phyloP scores from a whole-genome alignment of 129 eudicot genomes.

The Flaveria bidentis region DNA sequence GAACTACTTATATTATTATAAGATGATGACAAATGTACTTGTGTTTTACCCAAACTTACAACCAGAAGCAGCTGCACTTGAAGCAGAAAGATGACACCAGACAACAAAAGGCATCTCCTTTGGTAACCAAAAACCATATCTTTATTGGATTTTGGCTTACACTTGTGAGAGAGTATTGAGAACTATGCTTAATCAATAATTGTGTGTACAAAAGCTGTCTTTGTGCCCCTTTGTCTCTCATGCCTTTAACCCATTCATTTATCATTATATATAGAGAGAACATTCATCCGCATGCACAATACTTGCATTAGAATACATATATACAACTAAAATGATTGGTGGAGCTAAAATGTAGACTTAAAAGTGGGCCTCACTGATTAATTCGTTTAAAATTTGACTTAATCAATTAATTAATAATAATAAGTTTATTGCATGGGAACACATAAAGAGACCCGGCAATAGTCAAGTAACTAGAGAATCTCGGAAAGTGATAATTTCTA shows the following conservation, averaged over 20 bases:
- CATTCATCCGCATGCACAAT: conserved; percentile 27
- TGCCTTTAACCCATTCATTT: conserved; percentile 27
- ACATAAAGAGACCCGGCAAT: neutral
- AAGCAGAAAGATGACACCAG: conserved; percentile 23
- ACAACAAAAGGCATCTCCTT: conserved; percentile 32
- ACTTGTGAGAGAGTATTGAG: neutral
- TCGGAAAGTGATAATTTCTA: neutral
- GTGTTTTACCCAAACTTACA: conserved; percentile 25
- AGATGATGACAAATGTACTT: conserved; percentile 31
- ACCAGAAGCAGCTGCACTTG: conserved; percentile 27
- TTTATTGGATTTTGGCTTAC: conserved; percentile 37
- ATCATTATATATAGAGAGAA: neutral
- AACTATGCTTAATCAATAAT: conserved; percentile 25
- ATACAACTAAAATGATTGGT: conserved; percentile 7
- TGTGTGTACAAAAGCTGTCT: conserved; percentile 13
- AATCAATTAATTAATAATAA: neutral
- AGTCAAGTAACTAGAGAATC: neutral
- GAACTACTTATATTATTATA: conserved; percentile 21
- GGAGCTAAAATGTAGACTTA: neutral
- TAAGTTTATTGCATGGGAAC: neutral
- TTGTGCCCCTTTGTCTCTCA: conserved; percentile 37
- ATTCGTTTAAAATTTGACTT: neutral
- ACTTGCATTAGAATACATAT: neutral
- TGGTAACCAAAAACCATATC: conserved; percentile 30
- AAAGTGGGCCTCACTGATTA: neutral